A percentile compares a stretch with the other conserved stretches of the same genome.
These are phyloP conservation scores for Sporothrix protearum DNA, from an alignment of 2,329 filamentous ascomycete genomes.

Conservation along the genomic window DNA sequence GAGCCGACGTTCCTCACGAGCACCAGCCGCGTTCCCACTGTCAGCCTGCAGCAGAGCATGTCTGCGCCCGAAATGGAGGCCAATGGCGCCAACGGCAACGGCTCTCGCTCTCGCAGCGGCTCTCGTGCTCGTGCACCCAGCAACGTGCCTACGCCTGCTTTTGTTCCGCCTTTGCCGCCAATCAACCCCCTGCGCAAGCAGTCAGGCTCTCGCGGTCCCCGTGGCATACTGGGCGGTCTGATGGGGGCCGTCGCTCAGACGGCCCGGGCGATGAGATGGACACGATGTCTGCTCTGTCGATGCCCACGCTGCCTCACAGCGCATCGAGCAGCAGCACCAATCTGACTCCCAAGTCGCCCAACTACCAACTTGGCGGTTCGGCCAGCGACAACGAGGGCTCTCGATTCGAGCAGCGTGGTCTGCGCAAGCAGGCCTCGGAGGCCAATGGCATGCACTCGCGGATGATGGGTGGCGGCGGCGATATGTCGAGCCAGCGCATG, in stretches of 20 bases:
- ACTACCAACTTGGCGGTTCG: constrained; percentile 30
- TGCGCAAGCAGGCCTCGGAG: constrained; percentile 46
- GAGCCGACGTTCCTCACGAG: constrained; percentile 49
- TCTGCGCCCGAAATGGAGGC: constrained; percentile 29
- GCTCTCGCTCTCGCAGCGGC: constrained; percentile 37
- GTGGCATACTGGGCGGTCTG: constrained; percentile 42
- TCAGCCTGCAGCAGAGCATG: constrained; percentile 37
- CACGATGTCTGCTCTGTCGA: constrained; percentile 29
- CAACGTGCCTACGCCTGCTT: constrained; percentile 32
- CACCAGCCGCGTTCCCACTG: constrained; percentile 45
- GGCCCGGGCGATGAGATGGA: constrained; percentile 35
- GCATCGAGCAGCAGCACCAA: constrained; percentile 20
- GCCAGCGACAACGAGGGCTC: constrained; percentile 42
- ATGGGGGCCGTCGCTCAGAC: constrained; percentile 31
- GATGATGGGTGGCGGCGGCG: constrained; percentile 24
- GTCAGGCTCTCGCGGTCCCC: constrained; percentile 36
- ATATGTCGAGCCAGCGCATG: constrained; percentile 30
- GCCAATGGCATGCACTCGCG: constrained; percentile 31
- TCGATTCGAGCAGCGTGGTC: constrained; percentile 38
- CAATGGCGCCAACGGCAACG: constrained; percentile 31
- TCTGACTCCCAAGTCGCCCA: constrained; percentile 22
- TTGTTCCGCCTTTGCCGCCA: constrained; percentile 49
- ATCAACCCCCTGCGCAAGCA: constrained; percentile 55
- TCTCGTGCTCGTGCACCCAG: constrained; percentile 41
- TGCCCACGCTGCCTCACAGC: constrained; percentile 35